Evolutionary conservation across 2,329 filamentous ascomycete species (phyloP), one percentile per base, ranked within the genome.

Genomic region (Talaromyces sp.): DNA sequence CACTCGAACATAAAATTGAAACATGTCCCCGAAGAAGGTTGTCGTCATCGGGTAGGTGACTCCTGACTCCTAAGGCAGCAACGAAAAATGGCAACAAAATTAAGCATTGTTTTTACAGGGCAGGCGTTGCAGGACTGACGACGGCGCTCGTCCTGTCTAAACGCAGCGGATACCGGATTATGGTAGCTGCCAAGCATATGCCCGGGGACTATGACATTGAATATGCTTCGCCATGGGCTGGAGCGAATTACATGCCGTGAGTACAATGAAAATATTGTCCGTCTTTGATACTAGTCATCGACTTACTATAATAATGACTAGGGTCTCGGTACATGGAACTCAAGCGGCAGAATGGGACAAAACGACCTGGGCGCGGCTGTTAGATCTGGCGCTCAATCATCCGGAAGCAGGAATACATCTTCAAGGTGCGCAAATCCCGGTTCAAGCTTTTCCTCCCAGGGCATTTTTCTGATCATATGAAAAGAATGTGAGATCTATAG

Each of bases 181-280:
- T 89, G 0, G 80, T 96, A 35, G 79, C 91, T 29, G 89, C 91
- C 4, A 96, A 93, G 70, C 89, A 96, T 72, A 93, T 96, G 89
- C 93, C 93, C 0, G 93, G 93, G 31, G 93, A 96, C 78, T 95
- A 93, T 74, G 89, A 93, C 65, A 88, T 93, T 66, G 89, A 96
- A 80, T 96, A 96, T 74, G 88, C 90, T 0, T 95, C 90, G 10
- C 91, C 91, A 0, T 96, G 90, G 89, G 91, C 91, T 4, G 91
- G 91, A 14, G 91, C 90, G 63, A 93, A 95, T 70, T 87, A 86
- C 69, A 73, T 89, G 62, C 91, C 89, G 87, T 90, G 68, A 63
- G 86, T 80, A 29, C 38, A 43, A 41, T 13, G 41, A 46, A 9
- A 26, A 19, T n/a, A n/a, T n/a, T n/a, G n/a, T n/a, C n/a, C n/a